Base-by-base conservation (phyloP, 257 asterid species). In the Ilex asprella region DNA sequence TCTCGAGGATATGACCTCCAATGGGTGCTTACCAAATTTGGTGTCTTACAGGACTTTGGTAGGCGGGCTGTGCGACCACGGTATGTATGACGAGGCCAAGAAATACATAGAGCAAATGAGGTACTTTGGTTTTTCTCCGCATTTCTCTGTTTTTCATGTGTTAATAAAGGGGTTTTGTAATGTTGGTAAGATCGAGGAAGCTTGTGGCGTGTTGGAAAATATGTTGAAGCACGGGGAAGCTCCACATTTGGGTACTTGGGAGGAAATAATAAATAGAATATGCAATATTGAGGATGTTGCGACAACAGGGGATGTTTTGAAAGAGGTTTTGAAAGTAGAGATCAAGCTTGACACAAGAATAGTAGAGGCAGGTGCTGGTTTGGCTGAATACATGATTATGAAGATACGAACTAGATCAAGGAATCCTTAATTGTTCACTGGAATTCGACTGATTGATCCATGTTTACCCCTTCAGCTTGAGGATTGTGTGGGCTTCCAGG, bases 21-120 rank as follows among this genome's bases (percentile, higher is more conserved):
- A 80, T 21, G 91, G 95, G 69, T 92, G 99, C 84, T 76, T 78
- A 54, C 97, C 99, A 1, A 89, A 86, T 76, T 72, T 76, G 79
- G 58, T 76, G 31, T 89, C 99, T 2, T 92, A 89, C 75, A 84
- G 84, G 65, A 78, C 84, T 57, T 59, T 86, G 57, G 89, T 86
- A 32, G 77, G 83, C 65, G 99, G 96, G 3, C 73, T 92, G 46
- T 85, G 97, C 76, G 58, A 59, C 66, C 96, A 85, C 72, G 91
- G 96, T n/a, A 69, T 86, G 82, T 78, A 89, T 7, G 80, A 75
- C 3, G 89, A 86, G 72, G 99, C 99, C 6, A 86, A 75, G 76
- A 72, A 43, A 44, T 82, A 78, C 66, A 30, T 73, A 31, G 59
- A 70, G 57, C 79, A 78, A 67, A 89, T 89, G 96, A 63, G 83